These are phyloP conservation scores for Boletus semigastroideus DNA, from an alignment of 1,284 basidiomycete species.

Conservation along the genomic window DNA sequence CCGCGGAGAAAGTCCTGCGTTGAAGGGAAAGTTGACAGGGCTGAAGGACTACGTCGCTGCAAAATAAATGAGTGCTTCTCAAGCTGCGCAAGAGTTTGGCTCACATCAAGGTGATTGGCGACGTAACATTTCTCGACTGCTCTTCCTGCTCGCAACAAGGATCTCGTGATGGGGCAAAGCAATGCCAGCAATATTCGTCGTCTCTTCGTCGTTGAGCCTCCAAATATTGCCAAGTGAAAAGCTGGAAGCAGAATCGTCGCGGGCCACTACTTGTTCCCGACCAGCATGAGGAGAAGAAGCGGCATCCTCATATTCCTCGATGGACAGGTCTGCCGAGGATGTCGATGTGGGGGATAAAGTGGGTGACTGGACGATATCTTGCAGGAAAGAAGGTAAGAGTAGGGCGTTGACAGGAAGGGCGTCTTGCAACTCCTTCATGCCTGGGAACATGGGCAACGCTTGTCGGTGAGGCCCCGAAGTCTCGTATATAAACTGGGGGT, in stretches of 20 bases:
- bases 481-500: conserved; percentile 62
- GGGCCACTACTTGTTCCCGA: conserved; percentile 25
- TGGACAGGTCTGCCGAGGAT: conserved; percentile 61
- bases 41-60: background rate
- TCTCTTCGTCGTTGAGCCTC: conserved; percentile 65
- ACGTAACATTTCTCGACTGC: conserved; percentile 34
- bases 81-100: background rate
- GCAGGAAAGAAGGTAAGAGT: conserved; percentile 69
- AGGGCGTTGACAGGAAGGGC: conserved; percentile 27
- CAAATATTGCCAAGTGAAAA: conserved; percentile 56
- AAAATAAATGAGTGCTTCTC: background rate
- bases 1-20: conserved; percentile 18
- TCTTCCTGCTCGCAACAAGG: conserved; percentile 35
- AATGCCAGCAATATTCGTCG: conserved; percentile 46
- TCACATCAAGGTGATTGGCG: conserved; percentile 30
- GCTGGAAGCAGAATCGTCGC: conserved; percentile 34
- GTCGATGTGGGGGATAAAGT: conserved; percentile 60
- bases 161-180: conserved; percentile 37
- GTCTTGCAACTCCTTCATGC: conserved; percentile 22
- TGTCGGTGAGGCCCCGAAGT: conserved; percentile 45
- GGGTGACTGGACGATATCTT: conserved; percentile 67
- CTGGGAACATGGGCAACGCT: conserved; percentile 25
- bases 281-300: conserved; percentile 15
- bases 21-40: background rate
- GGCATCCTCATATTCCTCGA: conserved; percentile 50